Percentiles rank a stretch among this genome's conserved stretches.
Conservation (phyloP, 306 rosid genomes). For the Gleditsia sinensis region DNA sequence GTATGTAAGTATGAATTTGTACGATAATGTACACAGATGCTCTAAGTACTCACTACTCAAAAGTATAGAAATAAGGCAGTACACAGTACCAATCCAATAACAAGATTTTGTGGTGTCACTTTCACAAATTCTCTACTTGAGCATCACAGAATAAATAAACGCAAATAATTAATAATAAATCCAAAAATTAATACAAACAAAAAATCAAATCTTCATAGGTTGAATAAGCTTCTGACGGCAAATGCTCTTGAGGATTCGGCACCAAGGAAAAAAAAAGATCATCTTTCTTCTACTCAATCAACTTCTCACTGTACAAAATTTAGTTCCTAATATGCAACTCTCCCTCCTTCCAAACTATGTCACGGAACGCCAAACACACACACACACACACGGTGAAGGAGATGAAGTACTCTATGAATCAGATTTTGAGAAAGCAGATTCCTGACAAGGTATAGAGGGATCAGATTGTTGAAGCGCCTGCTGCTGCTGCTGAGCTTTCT, state of each 20-base stretch:
- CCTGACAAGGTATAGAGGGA: conserved; percentile 41
- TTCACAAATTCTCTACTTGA: conserved; percentile 7
- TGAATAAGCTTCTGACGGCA: neutral
- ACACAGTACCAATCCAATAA: neutral
- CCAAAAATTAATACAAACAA: neutral
- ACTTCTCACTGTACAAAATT: neutral
- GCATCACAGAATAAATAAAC: neutral
- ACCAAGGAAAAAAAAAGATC: neutral
- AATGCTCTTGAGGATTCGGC: neutral
- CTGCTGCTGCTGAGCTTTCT: conserved; percentile 57
- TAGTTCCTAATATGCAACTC: neutral
- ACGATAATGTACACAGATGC: neutral
- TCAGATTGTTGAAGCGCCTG: conserved; percentile 40
- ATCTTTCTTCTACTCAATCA: neutral
- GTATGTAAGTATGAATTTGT: neutral
- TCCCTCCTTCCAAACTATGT: neutral
- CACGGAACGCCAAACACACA: neutral
- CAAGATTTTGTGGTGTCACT: neutral
- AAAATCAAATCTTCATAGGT: neutral
- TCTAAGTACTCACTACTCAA: neutral
- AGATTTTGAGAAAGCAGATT: conserved; percentile 41
- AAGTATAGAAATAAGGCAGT: neutral
- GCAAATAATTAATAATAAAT: neutral
- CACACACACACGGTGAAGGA: neutral
- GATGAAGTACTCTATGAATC: conserved; percentile 25